These are phyloP conservation scores for Chrysanthemum lavandulifolium DNA, from an alignment of 129 eudicot genomes.

Conservation along the genomic window DNA sequence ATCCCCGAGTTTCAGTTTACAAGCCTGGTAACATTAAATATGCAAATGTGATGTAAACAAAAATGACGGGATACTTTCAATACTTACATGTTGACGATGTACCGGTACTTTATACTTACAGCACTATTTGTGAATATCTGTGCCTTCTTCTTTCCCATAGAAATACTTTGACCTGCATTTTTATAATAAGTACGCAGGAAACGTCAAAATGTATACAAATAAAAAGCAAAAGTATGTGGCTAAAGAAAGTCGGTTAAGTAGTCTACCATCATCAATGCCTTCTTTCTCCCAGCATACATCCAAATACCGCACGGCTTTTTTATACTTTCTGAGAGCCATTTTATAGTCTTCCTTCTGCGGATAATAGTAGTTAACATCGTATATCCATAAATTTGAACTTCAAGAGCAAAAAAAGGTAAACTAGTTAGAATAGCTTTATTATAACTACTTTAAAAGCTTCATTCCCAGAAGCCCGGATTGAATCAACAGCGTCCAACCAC, in stretches of 20 bases:
- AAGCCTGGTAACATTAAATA: slow-evolving; percentile 48
- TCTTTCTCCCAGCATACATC: slow-evolving; percentile 96
- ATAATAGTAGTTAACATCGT: neutral
- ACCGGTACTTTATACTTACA: slow-evolving; percentile 41
- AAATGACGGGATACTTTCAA: neutral
- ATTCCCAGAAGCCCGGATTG: slow-evolving; percentile 72
- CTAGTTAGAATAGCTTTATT: neutral
- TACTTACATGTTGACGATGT: no score
- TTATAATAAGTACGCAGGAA: neutral
- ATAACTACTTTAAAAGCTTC: slow-evolving; percentile 69
- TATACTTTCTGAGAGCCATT: slow-evolving; percentile 88
- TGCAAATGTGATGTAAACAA: no score
- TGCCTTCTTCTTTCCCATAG: slow-evolving; percentile 71
- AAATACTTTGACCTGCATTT: slow-evolving; percentile 51
- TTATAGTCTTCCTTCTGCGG: slow-evolving; percentile 81
- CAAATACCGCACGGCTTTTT: slow-evolving; percentile 92
- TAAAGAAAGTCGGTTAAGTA: no score
- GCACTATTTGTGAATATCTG: slow-evolving; percentile 94
- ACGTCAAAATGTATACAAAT: neutral
- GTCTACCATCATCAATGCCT: slow-evolving; percentile 87
- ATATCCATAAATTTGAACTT: neutral
- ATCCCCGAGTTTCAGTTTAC: slow-evolving; percentile 89
- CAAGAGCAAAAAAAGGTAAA: neutral
- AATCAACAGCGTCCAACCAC: slow-evolving; percentile 88
- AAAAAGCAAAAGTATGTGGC: neutral